Base-by-base conservation (phyloP, 169 alveolate genomes). In the Plasmodium chabaudi region DNA sequence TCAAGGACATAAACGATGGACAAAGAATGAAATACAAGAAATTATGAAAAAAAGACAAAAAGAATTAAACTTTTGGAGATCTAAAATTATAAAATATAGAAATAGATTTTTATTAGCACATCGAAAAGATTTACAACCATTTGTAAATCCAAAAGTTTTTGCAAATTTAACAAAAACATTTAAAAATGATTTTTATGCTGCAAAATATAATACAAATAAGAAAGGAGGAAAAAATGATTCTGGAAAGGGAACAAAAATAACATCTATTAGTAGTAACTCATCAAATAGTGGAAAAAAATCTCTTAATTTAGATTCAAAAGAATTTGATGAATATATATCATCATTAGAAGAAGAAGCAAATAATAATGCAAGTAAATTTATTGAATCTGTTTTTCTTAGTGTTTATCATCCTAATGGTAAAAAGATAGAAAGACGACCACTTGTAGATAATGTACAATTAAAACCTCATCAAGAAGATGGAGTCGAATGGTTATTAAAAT, bases 381-480 rank as follows among this genome's bases (percentile, higher is more conserved):
- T 93, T 7, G 93, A 87, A 19, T 93, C 93, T 74, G 95, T 95
- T 13, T 91, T 88, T 64, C 92, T 93, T 47, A 88, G 94, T 60
- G 72, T 68, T 17, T 92, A 61, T 75, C 92, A 94, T 63, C 97
- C 95, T 42, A 95, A 93, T 63, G 96, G 96, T 39, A 79, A 94
- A 21, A 68, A 88, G 51, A 92, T 92, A 68, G 95, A 92, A 39
- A 91, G 95, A 7, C 75, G 95, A 27, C 96, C 96, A 5, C 71
- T 92, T 72, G 93, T 93, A 34, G 95, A 95, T 57, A 98, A 97
- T 55, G 96, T 96, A 9, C 88, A 91, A 27, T 90, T 96, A 67
- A 96, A 96, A 72, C 97, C 96, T 6, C 97, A 96, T 87, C 98
- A 96, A 87, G 97, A 92, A 55, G 94, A 91, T 57, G 98, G 98